phyloP scores from a whole-genome alignment of 495 filamentous ascomycete species.

The Trichoderma reesei region DNA sequence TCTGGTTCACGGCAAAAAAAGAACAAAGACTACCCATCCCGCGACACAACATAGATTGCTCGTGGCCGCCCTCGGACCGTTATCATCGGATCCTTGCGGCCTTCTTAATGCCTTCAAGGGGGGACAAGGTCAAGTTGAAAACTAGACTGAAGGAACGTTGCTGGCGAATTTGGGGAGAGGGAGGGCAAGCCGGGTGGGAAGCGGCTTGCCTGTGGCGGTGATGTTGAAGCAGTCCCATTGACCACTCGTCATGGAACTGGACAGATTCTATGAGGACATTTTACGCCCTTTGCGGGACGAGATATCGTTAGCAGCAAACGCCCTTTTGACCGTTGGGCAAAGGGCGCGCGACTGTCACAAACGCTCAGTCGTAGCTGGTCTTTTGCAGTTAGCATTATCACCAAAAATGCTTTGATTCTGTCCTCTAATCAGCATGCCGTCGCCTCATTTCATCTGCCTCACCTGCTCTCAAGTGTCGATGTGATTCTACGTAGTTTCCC shows the following conservation, averaged over 20 bases:
- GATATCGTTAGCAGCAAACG: not conserved
- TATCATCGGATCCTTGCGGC: not conserved
- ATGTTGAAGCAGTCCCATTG: not conserved
- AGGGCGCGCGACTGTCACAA: not conserved
- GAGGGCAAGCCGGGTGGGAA: not conserved
- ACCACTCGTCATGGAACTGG: not conserved
- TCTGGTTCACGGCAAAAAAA: conserved; percentile 13
- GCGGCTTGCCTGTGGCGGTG: not conserved
- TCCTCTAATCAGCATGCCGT: not conserved
- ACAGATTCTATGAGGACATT: not conserved
- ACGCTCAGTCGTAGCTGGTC: conserved; percentile 7
- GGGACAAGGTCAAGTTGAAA: conserved; percentile 6
- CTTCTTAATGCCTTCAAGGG: conserved; percentile 6
- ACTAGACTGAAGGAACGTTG: not conserved
- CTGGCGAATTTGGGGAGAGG: not conserved
- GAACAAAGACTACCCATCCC: conserved; percentile 13
- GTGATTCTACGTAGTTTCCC: not conserved
- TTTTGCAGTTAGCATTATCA: conserved; percentile 10
- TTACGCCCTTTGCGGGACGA: conserved; percentile 3
- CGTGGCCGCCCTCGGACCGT: not conserved
- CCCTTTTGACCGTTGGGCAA: not conserved
- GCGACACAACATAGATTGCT: conserved; percentile 23
- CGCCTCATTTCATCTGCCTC: not conserved
- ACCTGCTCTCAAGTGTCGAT: not conserved
- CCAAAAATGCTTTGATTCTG: not conserved